phyloP scores from a whole-genome alignment of 1,284 basidiomycete genomes.

The Amylostereum areolatum region DNA sequence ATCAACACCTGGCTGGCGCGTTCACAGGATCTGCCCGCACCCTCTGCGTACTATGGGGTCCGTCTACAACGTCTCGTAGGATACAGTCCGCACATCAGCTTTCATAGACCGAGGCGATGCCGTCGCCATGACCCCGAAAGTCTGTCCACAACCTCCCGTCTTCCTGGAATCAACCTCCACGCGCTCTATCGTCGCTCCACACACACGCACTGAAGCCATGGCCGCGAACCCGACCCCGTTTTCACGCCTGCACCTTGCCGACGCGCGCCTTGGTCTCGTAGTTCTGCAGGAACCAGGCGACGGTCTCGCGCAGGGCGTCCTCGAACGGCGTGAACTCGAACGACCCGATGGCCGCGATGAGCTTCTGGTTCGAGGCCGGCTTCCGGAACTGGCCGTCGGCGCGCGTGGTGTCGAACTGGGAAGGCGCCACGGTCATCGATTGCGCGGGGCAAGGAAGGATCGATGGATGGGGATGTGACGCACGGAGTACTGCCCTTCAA shows the following conservation, averaged over 20 bases:
- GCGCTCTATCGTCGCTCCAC: too few relatives aligned
- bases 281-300: constrained; percentile 78
- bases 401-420: constrained; percentile 59
- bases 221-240: too few relatives aligned
- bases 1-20: too few relatives aligned
- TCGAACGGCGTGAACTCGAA: constrained; percentile 88
- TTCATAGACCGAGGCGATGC: too few relatives aligned
- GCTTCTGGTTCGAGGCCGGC: constrained; percentile 87
- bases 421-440: background rate
- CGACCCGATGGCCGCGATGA: constrained; percentile 58
- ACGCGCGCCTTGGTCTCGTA: constrained; percentile 57
- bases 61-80: too few relatives aligned
- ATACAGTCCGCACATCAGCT: too few relatives aligned
- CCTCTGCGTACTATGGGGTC: too few relatives aligned
- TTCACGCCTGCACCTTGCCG: constrained; percentile 22
- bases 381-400: constrained; percentile 90
- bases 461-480: constrained; percentile 12
- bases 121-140: too few relatives aligned
- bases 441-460: constrained; percentile 1
- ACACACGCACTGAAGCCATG: too few relatives aligned
- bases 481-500: constrained; percentile 67
- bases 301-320: constrained; percentile 63
- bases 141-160: too few relatives aligned
- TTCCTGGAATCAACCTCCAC: too few relatives aligned
- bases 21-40: too few relatives aligned